Evolutionary conservation across 345 rosid genomes (phyloP).

Genomic region (Garcia nutans): DNA sequence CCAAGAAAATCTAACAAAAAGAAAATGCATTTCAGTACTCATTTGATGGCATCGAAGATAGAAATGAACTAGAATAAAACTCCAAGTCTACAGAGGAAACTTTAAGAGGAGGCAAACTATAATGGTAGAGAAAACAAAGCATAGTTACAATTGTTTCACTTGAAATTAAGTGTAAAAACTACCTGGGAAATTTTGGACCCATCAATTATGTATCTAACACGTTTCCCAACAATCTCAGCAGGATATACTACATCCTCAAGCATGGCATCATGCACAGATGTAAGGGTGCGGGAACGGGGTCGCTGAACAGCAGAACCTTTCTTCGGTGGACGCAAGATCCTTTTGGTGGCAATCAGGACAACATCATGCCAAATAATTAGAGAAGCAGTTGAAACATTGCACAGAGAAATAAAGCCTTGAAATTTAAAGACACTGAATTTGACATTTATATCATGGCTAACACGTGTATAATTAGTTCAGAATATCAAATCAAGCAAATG

Average conservation of each 20-base stretch:
- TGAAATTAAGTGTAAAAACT: background rate
- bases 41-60: too few species aligned
- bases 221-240: constrained; percentile 90
- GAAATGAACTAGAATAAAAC: too few species aligned
- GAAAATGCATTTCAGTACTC: background rate
- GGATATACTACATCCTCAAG: constrained; percentile 84
- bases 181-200: constrained; percentile 82
- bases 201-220: constrained; percentile 69
- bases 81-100: too few species aligned
- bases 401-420: too few species aligned
- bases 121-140: too few species aligned
- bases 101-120: background rate
- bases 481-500: too few species aligned
- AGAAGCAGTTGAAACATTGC: background rate
- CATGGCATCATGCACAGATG: constrained; percentile 76
- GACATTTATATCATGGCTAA: too few species aligned
- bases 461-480: too few species aligned
- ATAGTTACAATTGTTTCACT: too few species aligned
- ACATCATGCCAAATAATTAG: constrained; percentile 49
- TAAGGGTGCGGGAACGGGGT: constrained; percentile 78
- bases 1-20: constrained; percentile 59
- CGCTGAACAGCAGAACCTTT: constrained; percentile 88
- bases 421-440: too few species aligned
- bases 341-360: constrained; percentile 63
- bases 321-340: constrained; percentile 85